phyloP scores from a whole-genome alignment of 1,139 yeast species.

The Protomyces inouyei region DNA sequence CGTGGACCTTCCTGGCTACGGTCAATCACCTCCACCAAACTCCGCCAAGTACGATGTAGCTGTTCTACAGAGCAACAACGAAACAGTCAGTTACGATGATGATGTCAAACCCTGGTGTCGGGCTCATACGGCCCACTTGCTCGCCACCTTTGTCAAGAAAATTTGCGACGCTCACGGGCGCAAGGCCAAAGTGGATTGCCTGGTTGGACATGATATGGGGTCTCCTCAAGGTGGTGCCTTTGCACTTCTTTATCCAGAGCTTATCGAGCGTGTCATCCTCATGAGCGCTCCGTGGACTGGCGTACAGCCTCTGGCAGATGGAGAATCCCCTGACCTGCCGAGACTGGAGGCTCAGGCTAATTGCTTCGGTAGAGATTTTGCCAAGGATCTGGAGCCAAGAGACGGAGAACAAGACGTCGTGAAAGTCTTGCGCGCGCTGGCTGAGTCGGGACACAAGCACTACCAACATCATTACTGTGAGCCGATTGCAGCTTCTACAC shows the following conservation, averaged over 20 bases:
- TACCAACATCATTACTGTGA: slow-evolving; percentile 14
- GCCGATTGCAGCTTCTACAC: not conserved
- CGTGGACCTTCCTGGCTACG: slow-evolving; percentile 18
- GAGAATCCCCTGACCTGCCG: not conserved
- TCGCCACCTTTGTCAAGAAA: not conserved
- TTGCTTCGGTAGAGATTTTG: not conserved
- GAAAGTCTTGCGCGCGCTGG: not conserved
- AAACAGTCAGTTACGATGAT: not conserved
- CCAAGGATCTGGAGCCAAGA: not conserved
- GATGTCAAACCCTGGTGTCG: not conserved
- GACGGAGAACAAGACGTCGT: not conserved
- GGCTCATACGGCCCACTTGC: not conserved
- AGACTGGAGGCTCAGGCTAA: not conserved
- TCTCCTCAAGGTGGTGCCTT: slow-evolving; percentile 7
- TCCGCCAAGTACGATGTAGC: not conserved
- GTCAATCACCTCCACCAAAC: not conserved
- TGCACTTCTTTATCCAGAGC: slow-evolving; percentile 15
- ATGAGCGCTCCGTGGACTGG: slow-evolving; percentile 22
- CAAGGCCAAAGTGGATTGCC: not conserved
- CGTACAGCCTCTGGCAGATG: not conserved
- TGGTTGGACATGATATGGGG: slow-evolving; percentile 22
- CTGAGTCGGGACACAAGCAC: not conserved
- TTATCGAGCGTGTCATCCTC: slow-evolving; percentile 3
- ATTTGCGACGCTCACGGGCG: not conserved
- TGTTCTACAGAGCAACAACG: not conserved